Percentiles rank a stretch among this genome's conserved stretches.
Evolutionary conservation across 2,329 filamentous ascomycete genomes (phyloP).

Genomic region (Epichloe typhina): DNA sequence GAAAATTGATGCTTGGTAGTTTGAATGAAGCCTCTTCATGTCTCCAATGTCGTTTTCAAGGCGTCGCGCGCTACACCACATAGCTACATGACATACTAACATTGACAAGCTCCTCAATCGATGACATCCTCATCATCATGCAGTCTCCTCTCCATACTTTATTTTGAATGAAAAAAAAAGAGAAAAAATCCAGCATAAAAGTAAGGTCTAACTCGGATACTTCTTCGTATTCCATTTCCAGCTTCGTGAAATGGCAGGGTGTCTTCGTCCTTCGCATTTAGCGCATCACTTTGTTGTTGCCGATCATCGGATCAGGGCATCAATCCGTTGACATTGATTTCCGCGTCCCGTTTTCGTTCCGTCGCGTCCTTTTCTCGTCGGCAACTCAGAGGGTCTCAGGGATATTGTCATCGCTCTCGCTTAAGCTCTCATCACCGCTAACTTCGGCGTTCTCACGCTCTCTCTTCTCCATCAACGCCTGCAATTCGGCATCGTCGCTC

Average conservation of each 20-base stretch:
- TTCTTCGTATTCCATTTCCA: background rate
- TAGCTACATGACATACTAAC: constrained; percentile 3
- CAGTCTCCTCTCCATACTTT: background rate
- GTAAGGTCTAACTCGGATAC: background rate
- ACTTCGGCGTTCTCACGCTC: constrained; percentile 97
- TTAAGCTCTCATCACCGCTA: constrained; percentile 91
- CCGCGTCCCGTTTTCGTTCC: background rate
- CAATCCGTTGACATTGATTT: background rate
- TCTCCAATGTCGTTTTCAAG: constrained; percentile 3
- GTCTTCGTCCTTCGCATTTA: background rate
- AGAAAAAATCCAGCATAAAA: background rate
- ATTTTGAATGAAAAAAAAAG: background rate
- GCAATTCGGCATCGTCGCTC: constrained; percentile 92
- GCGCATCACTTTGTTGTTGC: background rate
- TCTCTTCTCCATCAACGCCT: constrained; percentile 97
- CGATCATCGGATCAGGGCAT: background rate
- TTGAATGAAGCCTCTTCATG: background rate
- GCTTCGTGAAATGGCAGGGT: background rate
- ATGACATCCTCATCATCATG: background rate
- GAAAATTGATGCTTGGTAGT: background rate
- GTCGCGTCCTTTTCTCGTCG: background rate
- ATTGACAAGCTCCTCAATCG: background rate
- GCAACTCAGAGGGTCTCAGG: constrained; percentile 25
- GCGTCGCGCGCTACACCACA: constrained; percentile 2
- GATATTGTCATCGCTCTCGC: constrained; percentile 81